phyloP scores from a whole-genome alignment of 805 yeast genomes.

The Zygotorulaspora danielsina region DNA sequence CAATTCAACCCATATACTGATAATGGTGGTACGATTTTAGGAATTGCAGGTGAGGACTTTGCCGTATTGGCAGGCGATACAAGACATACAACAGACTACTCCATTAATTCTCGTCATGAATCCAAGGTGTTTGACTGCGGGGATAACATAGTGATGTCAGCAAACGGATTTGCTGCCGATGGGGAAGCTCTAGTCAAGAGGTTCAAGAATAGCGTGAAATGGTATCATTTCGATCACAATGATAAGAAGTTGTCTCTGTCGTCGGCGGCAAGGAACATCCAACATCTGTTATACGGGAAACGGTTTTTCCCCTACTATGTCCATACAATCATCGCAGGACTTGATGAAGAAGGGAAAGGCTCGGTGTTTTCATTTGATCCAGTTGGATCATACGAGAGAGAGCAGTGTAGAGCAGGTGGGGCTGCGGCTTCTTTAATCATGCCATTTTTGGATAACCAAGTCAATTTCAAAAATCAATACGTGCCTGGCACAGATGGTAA shows the following conservation, averaged over 20 bases:
- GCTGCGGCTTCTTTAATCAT: slow-evolving; percentile 93
- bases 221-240: slow-evolving; percentile 91
- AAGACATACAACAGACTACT: slow-evolving; percentile 91
- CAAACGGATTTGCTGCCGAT: slow-evolving; percentile 96
- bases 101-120: slow-evolving; percentile 87
- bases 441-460: slow-evolving; percentile 98
- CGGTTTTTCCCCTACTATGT: slow-evolving; percentile 97
- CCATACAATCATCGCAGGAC: slow-evolving; percentile 89
- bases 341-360: slow-evolving; percentile 83
- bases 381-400: slow-evolving; percentile 95
- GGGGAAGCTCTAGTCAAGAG: slow-evolving; percentile 78
- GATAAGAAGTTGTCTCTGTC: slow-evolving; percentile 57
- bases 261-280: slow-evolving; percentile 86
- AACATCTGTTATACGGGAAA: slow-evolving; percentile 85
- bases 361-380: slow-evolving; percentile 96
- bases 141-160: slow-evolving; percentile 79
- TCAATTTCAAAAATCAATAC: slow-evolving; percentile 87
- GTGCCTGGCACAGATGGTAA: slow-evolving; percentile 74
- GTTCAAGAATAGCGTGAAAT: slow-evolving; percentile 60
- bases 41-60: slow-evolving; percentile 96
- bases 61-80: slow-evolving; percentile 98
- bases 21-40: slow-evolving; percentile 95
- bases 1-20: slow-evolving; percentile 90
- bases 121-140: slow-evolving; percentile 88
- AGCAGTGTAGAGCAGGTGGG: slow-evolving; percentile 97